Evolutionary conservation across 2,329 filamentous ascomycete genomes (phyloP).

Genomic region (Leptographium lundbergii): DNA sequence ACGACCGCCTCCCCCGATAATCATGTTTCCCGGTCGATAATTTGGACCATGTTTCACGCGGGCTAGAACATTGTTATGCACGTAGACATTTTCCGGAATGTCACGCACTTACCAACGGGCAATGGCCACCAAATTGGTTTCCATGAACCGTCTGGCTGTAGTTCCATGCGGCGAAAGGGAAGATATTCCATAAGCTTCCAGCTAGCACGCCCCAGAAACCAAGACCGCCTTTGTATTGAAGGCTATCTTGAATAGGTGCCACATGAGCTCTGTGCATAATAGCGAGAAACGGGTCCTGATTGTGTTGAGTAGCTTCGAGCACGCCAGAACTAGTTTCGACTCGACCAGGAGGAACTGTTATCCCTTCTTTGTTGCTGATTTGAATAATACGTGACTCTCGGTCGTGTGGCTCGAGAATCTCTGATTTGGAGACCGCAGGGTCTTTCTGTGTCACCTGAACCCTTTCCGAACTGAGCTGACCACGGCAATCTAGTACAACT

Average conservation of each 20-base stretch:
- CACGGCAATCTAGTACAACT: constrained; percentile 22
- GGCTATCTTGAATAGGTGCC: constrained; percentile 55
- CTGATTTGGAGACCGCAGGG: not conserved
- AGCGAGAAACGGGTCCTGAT: constrained; percentile 32
- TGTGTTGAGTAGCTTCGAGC: too few relatives aligned
- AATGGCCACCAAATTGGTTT: constrained; percentile 70
- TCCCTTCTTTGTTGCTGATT: not conserved
- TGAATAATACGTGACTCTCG: not conserved
- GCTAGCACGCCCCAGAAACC: constrained; percentile 40
- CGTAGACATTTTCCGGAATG: constrained; percentile 54
- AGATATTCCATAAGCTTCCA: constrained; percentile 77
- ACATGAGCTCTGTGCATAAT: constrained; percentile 45
- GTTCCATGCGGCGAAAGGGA: constrained; percentile 70
- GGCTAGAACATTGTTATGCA: constrained; percentile 63
- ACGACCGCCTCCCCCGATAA: constrained; percentile 65
- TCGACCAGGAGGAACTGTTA: not conserved
- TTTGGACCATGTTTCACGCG: constrained; percentile 50
- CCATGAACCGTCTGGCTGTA: constrained; percentile 62
- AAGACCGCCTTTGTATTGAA: constrained; percentile 51
- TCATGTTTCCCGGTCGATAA: constrained; percentile 69
- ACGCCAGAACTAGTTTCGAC: constrained; percentile 10
- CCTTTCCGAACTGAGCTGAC: too few relatives aligned
- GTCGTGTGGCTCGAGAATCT: not conserved
- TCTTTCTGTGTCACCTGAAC: not conserved
- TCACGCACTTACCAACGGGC: constrained; percentile 64